A percentile compares a stretch with the other conserved stretches of the same genome.
Evolutionary conservation across 83 land plant species (phyloP).

Genomic region (Picea abies): DNA sequence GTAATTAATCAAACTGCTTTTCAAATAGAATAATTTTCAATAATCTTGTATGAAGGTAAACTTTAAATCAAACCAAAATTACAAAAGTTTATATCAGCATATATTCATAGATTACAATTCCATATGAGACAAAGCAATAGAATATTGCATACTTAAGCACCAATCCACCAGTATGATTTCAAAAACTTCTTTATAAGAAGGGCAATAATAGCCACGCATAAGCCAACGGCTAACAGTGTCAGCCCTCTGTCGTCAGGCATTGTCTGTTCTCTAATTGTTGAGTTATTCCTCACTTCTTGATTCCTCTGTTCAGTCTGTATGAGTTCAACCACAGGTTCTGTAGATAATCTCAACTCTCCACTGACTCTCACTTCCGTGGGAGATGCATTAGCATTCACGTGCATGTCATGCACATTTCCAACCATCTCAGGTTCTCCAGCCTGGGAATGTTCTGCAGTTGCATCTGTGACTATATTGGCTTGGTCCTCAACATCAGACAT

Average conservation of each 20-base stretch:
- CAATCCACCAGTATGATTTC: slow-evolving; percentile 33
- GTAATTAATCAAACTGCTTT: too few relatives aligned
- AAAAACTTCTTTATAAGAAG: slow-evolving; percentile 51
- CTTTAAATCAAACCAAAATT: too few relatives aligned
- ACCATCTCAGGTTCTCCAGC: slow-evolving; percentile 31
- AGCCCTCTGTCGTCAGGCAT: slow-evolving; percentile 57
- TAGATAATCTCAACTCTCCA: slow-evolving; percentile 29
- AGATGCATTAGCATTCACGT: slow-evolving; percentile 39
- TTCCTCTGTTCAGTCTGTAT: background rate
- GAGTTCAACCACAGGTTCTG: slow-evolving; percentile 10
- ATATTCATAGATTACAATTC: too few relatives aligned
- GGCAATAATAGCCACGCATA: slow-evolving; percentile 56
- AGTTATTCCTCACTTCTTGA: slow-evolving; percentile 10
- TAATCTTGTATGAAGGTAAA: too few relatives aligned
- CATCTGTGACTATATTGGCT: slow-evolving; percentile 12
- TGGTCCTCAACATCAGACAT: slow-evolving; percentile 20
- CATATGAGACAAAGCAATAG: too few relatives aligned
- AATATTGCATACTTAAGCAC: background rate
- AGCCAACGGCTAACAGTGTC: slow-evolving; percentile 62
- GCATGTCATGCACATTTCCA: slow-evolving; percentile 45
- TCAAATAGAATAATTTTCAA: too few relatives aligned
- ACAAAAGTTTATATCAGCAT: too few relatives aligned
- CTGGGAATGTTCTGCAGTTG: slow-evolving; percentile 15
- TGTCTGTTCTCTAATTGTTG: slow-evolving; percentile 20
- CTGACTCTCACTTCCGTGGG: slow-evolving; percentile 32